Evolutionary conservation across 306 rosid genomes (phyloP), one percentile per base, ranked within the genome.

Genomic region (Hippophae tibetana): DNA sequence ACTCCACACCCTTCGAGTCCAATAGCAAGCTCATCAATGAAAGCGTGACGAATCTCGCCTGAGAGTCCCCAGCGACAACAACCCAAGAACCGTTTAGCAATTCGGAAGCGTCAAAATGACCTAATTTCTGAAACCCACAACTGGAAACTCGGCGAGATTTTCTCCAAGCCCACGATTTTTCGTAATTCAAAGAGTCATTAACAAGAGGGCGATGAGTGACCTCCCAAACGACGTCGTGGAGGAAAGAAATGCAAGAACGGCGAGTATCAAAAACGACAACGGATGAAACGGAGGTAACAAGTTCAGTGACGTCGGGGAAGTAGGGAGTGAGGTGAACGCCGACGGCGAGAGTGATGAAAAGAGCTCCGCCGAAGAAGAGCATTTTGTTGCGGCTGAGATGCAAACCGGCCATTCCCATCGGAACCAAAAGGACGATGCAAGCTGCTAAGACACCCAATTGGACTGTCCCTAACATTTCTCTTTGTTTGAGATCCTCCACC

Each of bases 391-490:
- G 94, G 72, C 97, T 87, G 65, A 87, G 78, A 62, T 90, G 97
- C 84, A 86, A 90, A 10, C 97, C 96, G 6, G 97, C 97, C 96
- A 90, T 87, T 43, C 78, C 96, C 97, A 90, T 90, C 18, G 97
- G 97, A 27, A 90, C 96, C 67, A 90, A 75, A 13, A 90, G 74
- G 54, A 90, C 97, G 43, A 90, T 80, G 55, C 87, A 85, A 27
- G 97, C 96, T 7, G 97, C 97, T 47, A 85, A 58, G 25, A 81
- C 25, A 2, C 96, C 97, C 71, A 82, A 69, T 27, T 81, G 90
- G 57, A 84, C 75, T 25, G 90, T 86, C 47, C 97, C 97, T 13
- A 87, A 72, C 90, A 85, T 86, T 47, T 61, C 67, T 57, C 38
- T 31, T 31, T 31, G 53, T 23, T 14, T 49, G 8, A 49, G 53